Evolutionary conservation across 192 early-diverging fungal species (phyloP).

Genomic region (Gonapodya prolifera): DNA sequence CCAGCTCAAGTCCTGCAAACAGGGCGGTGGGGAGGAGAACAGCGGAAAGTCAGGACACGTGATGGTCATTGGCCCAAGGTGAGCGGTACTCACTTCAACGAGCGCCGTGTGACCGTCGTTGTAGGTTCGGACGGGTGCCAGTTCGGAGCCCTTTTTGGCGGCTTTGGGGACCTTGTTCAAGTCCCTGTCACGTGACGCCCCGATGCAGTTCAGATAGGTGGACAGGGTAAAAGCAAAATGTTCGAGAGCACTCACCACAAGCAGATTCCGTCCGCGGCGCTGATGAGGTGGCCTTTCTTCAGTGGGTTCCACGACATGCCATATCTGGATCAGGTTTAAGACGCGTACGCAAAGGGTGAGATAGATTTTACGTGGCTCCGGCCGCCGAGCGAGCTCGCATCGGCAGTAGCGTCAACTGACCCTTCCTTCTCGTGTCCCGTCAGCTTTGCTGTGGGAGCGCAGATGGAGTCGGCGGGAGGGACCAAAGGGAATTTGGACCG

Average conservation of each 20-base stretch:
- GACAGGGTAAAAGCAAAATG: background rate
- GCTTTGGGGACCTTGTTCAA: no score
- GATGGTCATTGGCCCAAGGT: background rate
- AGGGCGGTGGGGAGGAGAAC: background rate
- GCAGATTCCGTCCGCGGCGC: constrained; percentile 88
- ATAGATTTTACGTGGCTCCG: background rate
- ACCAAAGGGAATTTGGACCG: constrained; percentile 74
- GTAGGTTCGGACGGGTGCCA: constrained; percentile 71
- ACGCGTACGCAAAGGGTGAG: background rate
- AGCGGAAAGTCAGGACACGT: background rate
- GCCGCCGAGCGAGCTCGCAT: background rate
- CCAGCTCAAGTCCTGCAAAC: constrained; percentile 80
- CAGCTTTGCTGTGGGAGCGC: constrained; percentile 75
- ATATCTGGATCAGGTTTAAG: constrained; percentile 37
- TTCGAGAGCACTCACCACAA: constrained; percentile 40
- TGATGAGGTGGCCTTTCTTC: constrained; percentile 67
- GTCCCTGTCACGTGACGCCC: no score
- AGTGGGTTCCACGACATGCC: constrained; percentile 86
- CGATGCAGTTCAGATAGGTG: no score
- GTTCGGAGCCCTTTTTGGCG: constrained; percentile 56
- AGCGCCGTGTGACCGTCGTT: constrained; percentile 76
- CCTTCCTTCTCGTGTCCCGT: constrained; percentile 87
- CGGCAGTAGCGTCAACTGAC: constrained; percentile 22
- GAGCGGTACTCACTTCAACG: constrained; percentile 52
- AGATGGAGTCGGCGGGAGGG: constrained; percentile 58